Base-by-base conservation (phyloP, 768 basidiomycete genomes). In the Leccinum subtestaceum region DNA sequence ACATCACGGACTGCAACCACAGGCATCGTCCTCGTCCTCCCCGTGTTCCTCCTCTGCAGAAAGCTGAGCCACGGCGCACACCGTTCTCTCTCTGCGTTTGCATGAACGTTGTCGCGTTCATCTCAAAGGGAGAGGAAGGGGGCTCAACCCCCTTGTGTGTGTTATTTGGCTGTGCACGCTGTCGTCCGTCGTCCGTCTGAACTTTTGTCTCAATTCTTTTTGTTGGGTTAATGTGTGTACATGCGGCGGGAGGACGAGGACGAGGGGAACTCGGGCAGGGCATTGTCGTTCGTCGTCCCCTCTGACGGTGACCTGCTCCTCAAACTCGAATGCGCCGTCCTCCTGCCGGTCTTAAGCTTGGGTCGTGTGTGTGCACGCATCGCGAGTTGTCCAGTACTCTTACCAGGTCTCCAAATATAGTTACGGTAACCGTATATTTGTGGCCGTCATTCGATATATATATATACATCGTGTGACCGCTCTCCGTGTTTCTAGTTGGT, bases 351-450 rank as follows among this genome's bases (percentile, higher is more conserved):
- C 11, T 45, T 45, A 21, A 45, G 43, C 43, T 45, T 21, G 40
- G n/a, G n/a, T 40, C 40, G 8, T 40, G 43, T 50, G 63, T 60
- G 59, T 55, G 43, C 11, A 19, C 11, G 43, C 60, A 56, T 66
- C 52, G 53, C 60, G 63, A 63, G 61, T 63, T 57, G 64, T 61
- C 49, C 53, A 55, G 58, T 54, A 60, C 67, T 62, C 62, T 56
- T 70, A 56, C 49, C 63, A 53, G 59, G 65, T 69, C 58, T 45
- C 43, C 11, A 45, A 45, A 12, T 3, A 19, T 9, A 48, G 21
- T 48, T 71, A 56, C 60, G 62, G 55, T 70, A 59, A 64, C 57
- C 58, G 55, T 62, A 60, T 64, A 31, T 63, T 60, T 62, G 50
- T 63, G 56, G 52, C 54, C 50, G 51, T 57, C 55, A n/a, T 15